phyloP scores from a whole-genome alignment of 208 protist species.

The Crithidia brevicula region DNA sequence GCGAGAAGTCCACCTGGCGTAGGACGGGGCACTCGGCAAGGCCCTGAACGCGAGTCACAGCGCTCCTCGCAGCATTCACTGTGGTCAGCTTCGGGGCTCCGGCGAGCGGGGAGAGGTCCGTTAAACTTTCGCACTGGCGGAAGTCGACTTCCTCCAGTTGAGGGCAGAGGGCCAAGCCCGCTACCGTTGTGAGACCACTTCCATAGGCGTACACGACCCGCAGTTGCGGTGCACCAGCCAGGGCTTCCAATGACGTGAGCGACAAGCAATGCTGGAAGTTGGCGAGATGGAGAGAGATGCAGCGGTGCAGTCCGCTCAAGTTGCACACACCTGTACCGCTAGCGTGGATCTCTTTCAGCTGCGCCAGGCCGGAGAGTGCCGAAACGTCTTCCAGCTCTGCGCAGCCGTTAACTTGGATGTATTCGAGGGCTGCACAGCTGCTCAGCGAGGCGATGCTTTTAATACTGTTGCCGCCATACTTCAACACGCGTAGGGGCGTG shows the following conservation, averaged over 20 bases:
- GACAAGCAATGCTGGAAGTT: constrained; percentile 1
- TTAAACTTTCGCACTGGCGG: neutral
- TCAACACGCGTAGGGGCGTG: neutral
- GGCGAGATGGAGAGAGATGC: constrained; percentile 1
- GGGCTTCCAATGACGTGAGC: neutral
- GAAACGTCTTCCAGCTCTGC: constrained; percentile 1
- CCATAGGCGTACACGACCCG: neutral
- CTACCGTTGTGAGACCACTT: constrained; percentile 2
- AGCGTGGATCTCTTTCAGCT: constrained; percentile 10
- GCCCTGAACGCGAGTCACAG: neutral
- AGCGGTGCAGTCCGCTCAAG: constrained; percentile 1
- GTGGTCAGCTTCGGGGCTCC: constrained; percentile 4
- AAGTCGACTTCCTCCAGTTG: constrained; percentile 7
- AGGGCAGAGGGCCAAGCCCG: constrained; percentile 3
- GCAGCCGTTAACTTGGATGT: neutral
- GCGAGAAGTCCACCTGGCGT: constrained; percentile 1
- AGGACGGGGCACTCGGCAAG: constrained; percentile 5
- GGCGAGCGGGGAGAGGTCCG: neutral
- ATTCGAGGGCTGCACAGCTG: neutral
- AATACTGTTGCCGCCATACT: neutral
- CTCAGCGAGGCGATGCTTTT: neutral
- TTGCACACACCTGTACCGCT: neutral
- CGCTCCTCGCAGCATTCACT: neutral
- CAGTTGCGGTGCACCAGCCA: constrained; percentile 11
- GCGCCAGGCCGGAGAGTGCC: neutral